Evolutionary conservation across 73 alveolate species (phyloP).

Genomic region (Uronychia binucleata): DNA sequence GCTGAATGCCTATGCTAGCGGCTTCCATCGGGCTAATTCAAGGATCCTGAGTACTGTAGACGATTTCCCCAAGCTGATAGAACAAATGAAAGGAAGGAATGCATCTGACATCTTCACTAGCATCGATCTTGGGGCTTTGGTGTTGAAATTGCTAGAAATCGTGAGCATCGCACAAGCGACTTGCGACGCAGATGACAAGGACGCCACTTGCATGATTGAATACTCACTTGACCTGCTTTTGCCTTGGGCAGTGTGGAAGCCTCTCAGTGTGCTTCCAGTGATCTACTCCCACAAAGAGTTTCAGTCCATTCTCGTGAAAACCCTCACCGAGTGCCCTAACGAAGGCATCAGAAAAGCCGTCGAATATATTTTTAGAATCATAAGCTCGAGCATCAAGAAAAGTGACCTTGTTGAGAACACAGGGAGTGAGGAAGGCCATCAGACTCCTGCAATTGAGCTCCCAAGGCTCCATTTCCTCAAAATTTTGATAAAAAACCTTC

Average conservation of each 20-base stretch:
- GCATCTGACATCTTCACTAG: conserved; percentile 29
- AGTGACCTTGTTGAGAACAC: neutral
- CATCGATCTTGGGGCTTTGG: conserved; percentile 29
- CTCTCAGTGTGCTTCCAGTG: conserved; percentile 32
- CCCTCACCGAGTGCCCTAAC: conserved; percentile 33
- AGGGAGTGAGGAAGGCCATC: neutral
- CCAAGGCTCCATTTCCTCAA: conserved; percentile 47
- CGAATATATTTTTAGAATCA: conserved; percentile 38
- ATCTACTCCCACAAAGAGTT: conserved; percentile 36
- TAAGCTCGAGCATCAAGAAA: conserved; percentile 19
- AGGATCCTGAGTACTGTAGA: conserved; percentile 24
- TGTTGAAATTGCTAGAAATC: conserved; percentile 27
- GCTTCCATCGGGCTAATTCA: neutral
- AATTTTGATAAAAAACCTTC: conserved; percentile 45
- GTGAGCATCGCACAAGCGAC: conserved; percentile 21
- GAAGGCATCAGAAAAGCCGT: conserved; percentile 52
- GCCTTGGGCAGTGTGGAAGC: conserved; percentile 61
- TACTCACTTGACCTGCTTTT: conserved; percentile 47
- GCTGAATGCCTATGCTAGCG: neutral
- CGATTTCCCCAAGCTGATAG: conserved; percentile 62
- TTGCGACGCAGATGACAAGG: conserved; percentile 38
- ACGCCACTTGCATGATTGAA: conserved; percentile 31
- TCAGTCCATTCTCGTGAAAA: conserved; percentile 32
- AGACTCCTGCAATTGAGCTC: conserved; percentile 23
- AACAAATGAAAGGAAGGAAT: conserved; percentile 31